Base-by-base conservation (phyloP, 495 filamentous ascomycete species). In the Penicillium herquei region DNA sequence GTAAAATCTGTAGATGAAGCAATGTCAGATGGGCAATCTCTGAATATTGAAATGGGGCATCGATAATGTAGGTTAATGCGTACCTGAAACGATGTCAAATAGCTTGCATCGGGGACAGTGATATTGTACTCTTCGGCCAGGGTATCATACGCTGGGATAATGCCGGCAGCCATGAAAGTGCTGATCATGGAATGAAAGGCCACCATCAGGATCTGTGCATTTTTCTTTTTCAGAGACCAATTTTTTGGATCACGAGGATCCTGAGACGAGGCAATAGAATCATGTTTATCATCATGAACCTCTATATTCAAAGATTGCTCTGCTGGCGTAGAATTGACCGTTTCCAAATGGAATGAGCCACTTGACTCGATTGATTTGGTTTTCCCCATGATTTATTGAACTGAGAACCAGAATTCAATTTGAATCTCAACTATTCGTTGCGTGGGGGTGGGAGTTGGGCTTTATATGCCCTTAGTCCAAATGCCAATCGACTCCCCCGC, bases 151-250 rank as follows among this genome's bases (percentile, higher is more conserved):
- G 66, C 68, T 0, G 64, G 68, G 16, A 73, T 65, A 13, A 73
- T 71, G 8, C 68, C 68, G 1, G 70, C 68, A 1, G 68, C 70
- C 66, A 68, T 71, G 47, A 73, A 70, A 8, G 66, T 71, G 1
- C 57, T 54, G 12, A 64, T 59, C 63, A 68, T 68, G 7, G 70
- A 69, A 56, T 70, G 70, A 41, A 73, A 71, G 7, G 70, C 64
- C 1, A 73, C 64, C 70, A 73, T 69, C 1, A 69, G 13, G n/a
- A 70, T 72, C 17, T 69, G 65, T 6, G 60, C 55, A 45, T 72
- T 63, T 33, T 67, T 72, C 59, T 72, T 72, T 65, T 62, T 68
- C 4, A 30, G 32, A 0, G 67, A 57, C 67, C 64, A 70, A 43
- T 67, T 70, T 8, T 35, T 52, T 12, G 69, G 69, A 16, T 70